Base-by-base conservation (phyloP, 2,329 filamentous ascomycete genomes). In the Annulohypoxylon truncatum region DNA sequence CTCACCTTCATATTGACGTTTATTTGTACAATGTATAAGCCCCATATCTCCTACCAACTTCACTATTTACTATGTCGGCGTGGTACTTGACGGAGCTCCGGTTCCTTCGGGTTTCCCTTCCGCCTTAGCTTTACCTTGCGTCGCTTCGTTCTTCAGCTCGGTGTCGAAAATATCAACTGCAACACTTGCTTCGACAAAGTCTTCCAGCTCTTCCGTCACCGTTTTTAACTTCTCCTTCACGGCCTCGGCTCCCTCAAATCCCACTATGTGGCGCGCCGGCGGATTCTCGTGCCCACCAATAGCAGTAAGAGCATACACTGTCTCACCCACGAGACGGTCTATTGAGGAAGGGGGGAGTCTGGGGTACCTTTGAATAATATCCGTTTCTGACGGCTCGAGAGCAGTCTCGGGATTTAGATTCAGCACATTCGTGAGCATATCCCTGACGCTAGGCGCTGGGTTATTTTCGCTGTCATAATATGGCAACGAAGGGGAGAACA, bases 191-290 rank as follows among this genome's bases (percentile, higher is more conserved):
- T 97, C 93, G 26, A 97, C 91, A 79, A 98, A 98, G 72, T 98
- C 96, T 78, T 98, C 96, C 61, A 98, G 82, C 81, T 98, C 96
- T 77, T 98, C 94, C 68, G 93, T 97, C 2, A 97, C 93, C 1
- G 94, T 97, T 82, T 96, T 97, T 60, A 99, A 82, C 81, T 98
- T 98, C 80, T 98, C 96, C 78, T 95, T 96, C 38, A 98, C 95
- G 40, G 92, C 92, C 4, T 89, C 85, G 10, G 95, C 91, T 0
- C 93, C 95, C 78, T 98, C 96, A 58, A 91, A 89, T 0, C 96
- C 95, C 1, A 98, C 94, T 73, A 98, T 97, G 77, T 98, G 95
- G 29, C 96, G 85, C 0, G 94, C 93, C 0, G 96, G 96, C 1
- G 96, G 96, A 77, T 98, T 98, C 76, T 97, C 94, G 77, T 97